phyloP scores from a whole-genome alignment of 31 red algal species.

The Odonthalia washingtoniensis region DNA sequence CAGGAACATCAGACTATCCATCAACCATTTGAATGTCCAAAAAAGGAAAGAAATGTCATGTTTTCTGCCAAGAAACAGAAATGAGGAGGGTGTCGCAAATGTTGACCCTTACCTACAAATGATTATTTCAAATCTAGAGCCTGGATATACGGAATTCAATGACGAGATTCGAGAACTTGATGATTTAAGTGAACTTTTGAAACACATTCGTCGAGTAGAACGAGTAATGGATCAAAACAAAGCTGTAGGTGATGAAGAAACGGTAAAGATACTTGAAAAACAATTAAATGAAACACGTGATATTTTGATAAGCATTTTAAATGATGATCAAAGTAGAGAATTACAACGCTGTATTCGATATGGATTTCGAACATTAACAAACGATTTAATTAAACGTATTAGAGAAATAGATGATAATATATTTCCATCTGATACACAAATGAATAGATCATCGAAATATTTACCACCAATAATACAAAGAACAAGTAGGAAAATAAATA shows the following conservation, averaged over 20 bases:
- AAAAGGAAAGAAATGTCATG: not conserved
- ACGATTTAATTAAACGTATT: not conserved
- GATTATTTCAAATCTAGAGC: not conserved
- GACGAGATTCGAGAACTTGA: not conserved
- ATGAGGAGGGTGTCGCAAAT: not conserved
- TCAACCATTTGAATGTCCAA: not conserved
- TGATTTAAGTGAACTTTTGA: not conserved
- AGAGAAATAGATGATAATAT: not conserved
- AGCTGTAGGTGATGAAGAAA: not conserved
- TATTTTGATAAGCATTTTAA: not conserved
- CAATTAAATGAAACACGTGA: not conserved
- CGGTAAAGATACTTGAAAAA: not conserved
- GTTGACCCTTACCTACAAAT: not conserved
- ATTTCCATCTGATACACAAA: constrained; percentile 39
- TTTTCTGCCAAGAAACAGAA: not conserved
- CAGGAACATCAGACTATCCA: too few relatives aligned
- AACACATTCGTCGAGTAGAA: not conserved
- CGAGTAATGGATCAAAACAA: not conserved
- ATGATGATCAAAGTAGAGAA: not conserved
- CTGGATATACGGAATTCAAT: not conserved
- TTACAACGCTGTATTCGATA: not conserved
- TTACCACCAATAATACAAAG: not conserved
- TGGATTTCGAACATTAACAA: not conserved
- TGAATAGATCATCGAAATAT: constrained; percentile 24
- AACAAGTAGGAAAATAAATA: not conserved